These are phyloP conservation scores for Cystobasidium onofrii DNA, from an alignment of 768 basidiomycete genomes.

Conservation along the genomic window DNA sequence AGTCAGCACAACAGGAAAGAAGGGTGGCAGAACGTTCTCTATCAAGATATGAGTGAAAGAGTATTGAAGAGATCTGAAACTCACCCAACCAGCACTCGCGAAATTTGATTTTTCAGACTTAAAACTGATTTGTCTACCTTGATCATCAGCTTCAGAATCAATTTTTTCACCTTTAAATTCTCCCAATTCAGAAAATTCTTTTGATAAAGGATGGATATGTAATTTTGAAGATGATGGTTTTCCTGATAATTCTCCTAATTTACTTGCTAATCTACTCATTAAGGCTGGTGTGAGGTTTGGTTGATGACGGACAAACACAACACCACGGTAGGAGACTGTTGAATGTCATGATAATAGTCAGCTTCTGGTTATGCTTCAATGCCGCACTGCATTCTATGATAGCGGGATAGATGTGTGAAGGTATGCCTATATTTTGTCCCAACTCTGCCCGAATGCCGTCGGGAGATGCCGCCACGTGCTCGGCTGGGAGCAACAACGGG, in stretches of 20 bases:
- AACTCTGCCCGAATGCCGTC: background rate
- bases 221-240: slow-evolving; percentile 50
- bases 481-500: background rate
- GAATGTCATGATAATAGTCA: slow-evolving; percentile 1
- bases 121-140: slow-evolving; percentile 43
- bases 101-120: slow-evolving; percentile 25
- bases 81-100: slow-evolving; percentile 43
- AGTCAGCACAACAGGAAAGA: too few relatives aligned
- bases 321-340: slow-evolving; percentile 52
- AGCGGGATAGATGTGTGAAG: background rate
- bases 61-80: background rate
- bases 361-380: too few relatives aligned
- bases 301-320: slow-evolving; percentile 60
- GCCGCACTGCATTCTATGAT: too few relatives aligned
- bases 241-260: slow-evolving; percentile 52
- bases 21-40: too few relatives aligned
- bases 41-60: too few relatives aligned
- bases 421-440: background rate
- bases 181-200: slow-evolving; percentile 55
- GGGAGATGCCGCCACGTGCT: background rate
- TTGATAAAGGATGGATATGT: slow-evolving; percentile 56
- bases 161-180: slow-evolving; percentile 38
- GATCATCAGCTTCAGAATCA: slow-evolving; percentile 34
- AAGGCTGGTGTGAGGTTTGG: background rate
- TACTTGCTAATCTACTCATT: slow-evolving; percentile 47